Conservation (phyloP, 257 asterid genomes). For the Scutellaria minor region DNA sequence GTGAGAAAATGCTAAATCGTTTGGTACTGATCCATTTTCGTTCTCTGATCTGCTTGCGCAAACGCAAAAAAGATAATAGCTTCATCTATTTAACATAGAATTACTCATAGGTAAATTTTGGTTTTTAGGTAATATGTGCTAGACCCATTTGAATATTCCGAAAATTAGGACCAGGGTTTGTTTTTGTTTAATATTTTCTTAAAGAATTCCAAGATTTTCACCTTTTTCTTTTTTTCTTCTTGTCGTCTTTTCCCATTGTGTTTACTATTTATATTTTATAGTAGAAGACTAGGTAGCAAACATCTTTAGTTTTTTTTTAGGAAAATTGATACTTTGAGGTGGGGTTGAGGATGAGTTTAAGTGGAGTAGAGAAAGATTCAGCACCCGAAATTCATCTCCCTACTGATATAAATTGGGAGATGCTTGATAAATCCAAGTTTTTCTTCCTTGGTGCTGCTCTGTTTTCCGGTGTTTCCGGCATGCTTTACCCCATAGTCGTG, state of each 20-base stretch:
- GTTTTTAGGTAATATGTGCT: not conserved
- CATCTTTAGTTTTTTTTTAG: too few species aligned
- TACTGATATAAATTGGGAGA: slow-evolving; percentile 93
- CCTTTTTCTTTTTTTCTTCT: not conserved
- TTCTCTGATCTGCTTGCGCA: slow-evolving; percentile 64
- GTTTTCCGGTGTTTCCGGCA: slow-evolving; percentile 84
- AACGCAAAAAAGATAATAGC: slow-evolving; percentile 44
- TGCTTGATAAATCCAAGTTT: slow-evolving; percentile 95
- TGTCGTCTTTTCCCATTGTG: not conserved
- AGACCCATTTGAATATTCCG: not conserved
- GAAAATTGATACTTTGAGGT: slow-evolving; percentile 18
- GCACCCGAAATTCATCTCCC: slow-evolving; percentile 86
- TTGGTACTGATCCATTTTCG: slow-evolving; percentile 63
- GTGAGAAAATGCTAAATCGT: slow-evolving; percentile 70
- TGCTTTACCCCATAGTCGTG: slow-evolving; percentile 82
- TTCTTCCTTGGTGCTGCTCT: slow-evolving; percentile 92
- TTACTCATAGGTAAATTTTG: too few species aligned
- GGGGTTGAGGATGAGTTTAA: slow-evolving; percentile 80
- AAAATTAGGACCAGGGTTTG: slow-evolving; percentile 35
- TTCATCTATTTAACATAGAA: too few species aligned
- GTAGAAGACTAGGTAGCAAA: too few species aligned
- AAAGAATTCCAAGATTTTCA: not conserved
- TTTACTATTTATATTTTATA: not conserved
- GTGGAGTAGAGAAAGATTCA: slow-evolving; percentile 79
- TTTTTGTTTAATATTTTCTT: slow-evolving; percentile 23